phyloP scores from a whole-genome alignment of 768 basidiomycete genomes.

The Leccinum pellstonianum region DNA sequence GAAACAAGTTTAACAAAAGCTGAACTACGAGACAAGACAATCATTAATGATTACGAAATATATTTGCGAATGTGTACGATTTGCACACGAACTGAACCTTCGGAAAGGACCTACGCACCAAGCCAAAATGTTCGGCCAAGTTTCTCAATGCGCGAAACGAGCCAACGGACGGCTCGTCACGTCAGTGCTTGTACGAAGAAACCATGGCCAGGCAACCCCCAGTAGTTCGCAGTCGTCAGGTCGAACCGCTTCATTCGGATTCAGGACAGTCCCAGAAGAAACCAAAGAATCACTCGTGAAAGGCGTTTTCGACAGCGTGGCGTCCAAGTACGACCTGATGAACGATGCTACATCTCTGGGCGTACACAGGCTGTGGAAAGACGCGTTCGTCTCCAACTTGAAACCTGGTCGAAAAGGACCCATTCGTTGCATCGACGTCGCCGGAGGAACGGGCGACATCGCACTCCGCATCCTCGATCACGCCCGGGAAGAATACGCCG shows the following conservation, averaged over 20 bases:
- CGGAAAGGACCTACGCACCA: not conserved
- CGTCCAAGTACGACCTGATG: slow-evolving; percentile 95
- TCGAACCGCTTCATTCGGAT: slow-evolving; percentile 87
- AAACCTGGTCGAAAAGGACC: slow-evolving; percentile 76
- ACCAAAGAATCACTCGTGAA: slow-evolving; percentile 89
- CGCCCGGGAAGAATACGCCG: slow-evolving; percentile 84
- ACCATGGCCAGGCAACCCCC: slow-evolving; percentile 19
- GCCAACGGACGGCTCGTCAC: slow-evolving; percentile 8
- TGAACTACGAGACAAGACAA: not conserved
- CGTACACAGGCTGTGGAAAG: slow-evolving; percentile 97
- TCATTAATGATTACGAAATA: not conserved
- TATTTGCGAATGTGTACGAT: not conserved
- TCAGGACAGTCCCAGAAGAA: slow-evolving; percentile 82
- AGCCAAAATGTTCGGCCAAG: slow-evolving; percentile 18
- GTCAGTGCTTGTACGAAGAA: slow-evolving; percentile 19
- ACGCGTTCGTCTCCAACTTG: slow-evolving; percentile 74
- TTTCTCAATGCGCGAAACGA: slow-evolving; percentile 18
- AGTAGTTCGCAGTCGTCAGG: slow-evolving; percentile 17
- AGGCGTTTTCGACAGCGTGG: slow-evolving; percentile 92
- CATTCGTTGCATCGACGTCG: slow-evolving; percentile 87
- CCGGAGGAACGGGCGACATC: slow-evolving; percentile 97
- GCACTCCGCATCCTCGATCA: slow-evolving; percentile 91
- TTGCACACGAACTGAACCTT: not conserved
- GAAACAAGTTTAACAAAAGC: slow-evolving; percentile 17
- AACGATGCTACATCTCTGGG: slow-evolving; percentile 99